Evolutionary conservation across 306 rosid genomes (phyloP), one percentile per base, ranked within the genome.

Genomic region (Inga leiocalycina): DNA sequence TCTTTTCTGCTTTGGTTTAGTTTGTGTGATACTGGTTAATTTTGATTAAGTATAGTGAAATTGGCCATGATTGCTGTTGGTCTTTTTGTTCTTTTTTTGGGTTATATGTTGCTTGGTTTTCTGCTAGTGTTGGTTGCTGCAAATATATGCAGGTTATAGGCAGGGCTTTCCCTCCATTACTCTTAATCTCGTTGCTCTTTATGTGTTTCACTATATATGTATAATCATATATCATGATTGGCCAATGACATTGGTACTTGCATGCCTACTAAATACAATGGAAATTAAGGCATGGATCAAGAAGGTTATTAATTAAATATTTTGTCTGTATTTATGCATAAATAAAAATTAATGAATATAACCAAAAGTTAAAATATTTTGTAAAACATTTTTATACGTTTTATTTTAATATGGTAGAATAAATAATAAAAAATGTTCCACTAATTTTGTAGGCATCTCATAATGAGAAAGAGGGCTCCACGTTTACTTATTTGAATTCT

Each of bases 1-100:
- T 80, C 57, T 74, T 81, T 9, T 71, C 8, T 81, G 48, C 32
- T 76, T 76, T 37, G 13, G 24, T 78, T 81, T 46, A 45, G 6
- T 20, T 80, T 78, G 70, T 66, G 4, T 79, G 35, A 16, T 16
- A 44, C 12, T 8, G 48, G 1, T 44, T 5, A 44, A 44, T 44
- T 44, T 44, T 2, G 48, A 44, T 8, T 44, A 44, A 44, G 8
- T 10, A 44, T 44, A 46, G 51, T 46, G 51, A 10, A 46, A 46
- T 67, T 35, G 34, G 24, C 48, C 22, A n/a, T 15, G 32, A 43
- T 56, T 49, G 32, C 44, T 64, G 11, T 27, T 39, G 22, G 24
- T 5, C 37, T 6, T 44, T 45, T 79, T 34, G 34, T 48, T 11
- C 15, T 79, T 79, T 67, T 59, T 73, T 20, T 22, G 19, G 56